Evolutionary conservation across 192 early-diverging fungal genomes (phyloP), one percentile per base, ranked within the genome.

Genomic region (Entomortierella chlamydospora): DNA sequence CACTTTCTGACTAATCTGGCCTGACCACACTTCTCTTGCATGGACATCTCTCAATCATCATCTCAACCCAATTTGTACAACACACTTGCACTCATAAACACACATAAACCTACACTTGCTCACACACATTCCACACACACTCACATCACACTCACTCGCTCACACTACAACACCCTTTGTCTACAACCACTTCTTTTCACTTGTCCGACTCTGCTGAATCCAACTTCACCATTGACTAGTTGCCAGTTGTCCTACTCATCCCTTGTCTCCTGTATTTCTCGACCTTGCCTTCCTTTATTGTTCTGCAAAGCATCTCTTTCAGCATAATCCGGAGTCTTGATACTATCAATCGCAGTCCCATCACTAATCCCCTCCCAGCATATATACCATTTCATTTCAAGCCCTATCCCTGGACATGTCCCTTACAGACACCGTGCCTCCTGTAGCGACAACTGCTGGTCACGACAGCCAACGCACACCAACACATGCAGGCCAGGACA

Each of bases 1-100:
- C n/a, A n/a, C n/a, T n/a, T n/a, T n/a, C 37, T 42, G 63, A 64
- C 50, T 64, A 41, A 41, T 54, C 63, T 39, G n/a, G n/a, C n/a
- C n/a, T n/a, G n/a, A n/a, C n/a, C n/a, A n/a, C n/a, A n/a, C n/a
- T n/a, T n/a, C n/a, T n/a, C n/a, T n/a, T n/a, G n/a, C n/a, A n/a
- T n/a, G n/a, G n/a, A n/a, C n/a, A n/a, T n/a, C n/a, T n/a, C n/a
- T n/a, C n/a, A n/a, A n/a, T 41, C 49, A 64, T 17, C 0, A 17
- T 33, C 47, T n/a, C n/a, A n/a, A n/a, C n/a, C n/a, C n/a, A n/a
- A 30, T 12, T 31, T 39, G 20, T 50, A 54, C 51, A 28, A 22
- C 34, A 26, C 43, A 42, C 51, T n/a, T 13, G 6, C 37, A 60
- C 57, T 20, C 18, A 31, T 11, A 34, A 50, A n/a, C 50, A 34